phyloP scores from a whole-genome alignment of 2,329 filamentous ascomycete species.

The Arthrinium phaeospermum region DNA sequence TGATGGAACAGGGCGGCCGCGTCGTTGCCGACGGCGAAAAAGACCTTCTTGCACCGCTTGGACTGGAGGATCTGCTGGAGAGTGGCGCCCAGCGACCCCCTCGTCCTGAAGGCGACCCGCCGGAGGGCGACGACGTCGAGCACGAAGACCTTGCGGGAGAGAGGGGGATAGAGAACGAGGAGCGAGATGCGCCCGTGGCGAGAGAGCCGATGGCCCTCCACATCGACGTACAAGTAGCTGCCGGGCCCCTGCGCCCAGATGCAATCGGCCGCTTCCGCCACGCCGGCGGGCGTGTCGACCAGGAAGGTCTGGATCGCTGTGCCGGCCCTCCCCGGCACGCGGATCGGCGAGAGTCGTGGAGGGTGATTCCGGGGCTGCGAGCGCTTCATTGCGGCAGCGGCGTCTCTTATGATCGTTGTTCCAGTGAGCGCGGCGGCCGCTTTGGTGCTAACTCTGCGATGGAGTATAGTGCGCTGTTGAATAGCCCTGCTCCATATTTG shows the following conservation, averaged over 20 bases:
- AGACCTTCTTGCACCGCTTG: neutral
- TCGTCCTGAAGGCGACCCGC: neutral
- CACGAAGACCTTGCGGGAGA: neutral
- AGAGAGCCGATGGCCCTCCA: neutral
- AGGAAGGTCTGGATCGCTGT: neutral
- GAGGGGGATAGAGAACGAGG: neutral
- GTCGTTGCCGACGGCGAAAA: constrained; percentile 20
- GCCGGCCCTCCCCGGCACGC: neutral
- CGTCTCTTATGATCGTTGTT: too few species aligned
- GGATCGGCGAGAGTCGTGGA: neutral
- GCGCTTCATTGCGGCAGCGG: too few species aligned
- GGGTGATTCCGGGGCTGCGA: too few species aligned
- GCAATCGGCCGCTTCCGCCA: neutral
- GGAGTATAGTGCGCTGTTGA: neutral
- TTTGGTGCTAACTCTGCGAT: neutral
- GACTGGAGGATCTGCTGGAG: neutral
- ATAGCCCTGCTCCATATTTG: neutral
- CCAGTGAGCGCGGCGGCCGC: neutral
- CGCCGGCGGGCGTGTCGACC: neutral
- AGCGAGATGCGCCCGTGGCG: neutral
- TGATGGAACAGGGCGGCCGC: constrained; percentile 29
- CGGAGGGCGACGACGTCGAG: neutral
- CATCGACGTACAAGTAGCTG: neutral
- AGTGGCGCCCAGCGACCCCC: neutral
- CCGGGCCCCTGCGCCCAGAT: neutral